Percentiles rank a stretch among this genome's conserved stretches.
phyloP scores from a whole-genome alignment of 2,329 filamentous ascomycete species.

The Ophiosphaerella narmari region DNA sequence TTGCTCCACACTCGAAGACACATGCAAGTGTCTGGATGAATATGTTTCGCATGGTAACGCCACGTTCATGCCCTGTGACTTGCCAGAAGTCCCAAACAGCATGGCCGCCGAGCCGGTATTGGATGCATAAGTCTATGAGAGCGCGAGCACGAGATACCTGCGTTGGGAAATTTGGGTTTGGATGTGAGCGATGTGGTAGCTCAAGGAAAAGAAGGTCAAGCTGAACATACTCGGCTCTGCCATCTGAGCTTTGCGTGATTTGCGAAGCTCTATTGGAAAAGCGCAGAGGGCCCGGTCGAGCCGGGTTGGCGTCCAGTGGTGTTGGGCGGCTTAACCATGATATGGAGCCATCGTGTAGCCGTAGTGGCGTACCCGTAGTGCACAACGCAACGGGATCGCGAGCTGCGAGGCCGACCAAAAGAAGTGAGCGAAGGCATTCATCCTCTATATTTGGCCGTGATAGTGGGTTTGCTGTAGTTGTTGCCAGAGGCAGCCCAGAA shows the following conservation, averaged over 20 bases:
- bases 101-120: conserved; percentile 25
- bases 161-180: conserved; percentile 32
- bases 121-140: conserved; percentile 43
- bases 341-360: conserved; percentile 38
- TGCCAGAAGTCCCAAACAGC: conserved; percentile 36
- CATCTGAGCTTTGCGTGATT: conserved; percentile 37
- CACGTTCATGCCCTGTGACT: conserved; percentile 36
- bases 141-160: conserved; percentile 38
- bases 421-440: conserved; percentile 49
- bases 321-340: conserved; percentile 42
- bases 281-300: conserved; percentile 10
- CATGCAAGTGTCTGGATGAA: conserved; percentile 50
- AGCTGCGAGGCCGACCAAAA: conserved; percentile 48
- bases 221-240: conserved; percentile 46
- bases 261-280: conserved; percentile 15
- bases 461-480: conserved; percentile 35
- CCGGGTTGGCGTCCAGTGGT: conserved; percentile 23
- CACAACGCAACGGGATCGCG: conserved; percentile 49
- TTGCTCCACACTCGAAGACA: conserved; percentile 46
- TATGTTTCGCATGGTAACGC: conserved; percentile 46
- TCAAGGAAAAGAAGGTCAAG: conserved; percentile 49
- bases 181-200: conserved; percentile 32
- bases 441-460: conserved; percentile 42
- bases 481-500: conserved; percentile 45
- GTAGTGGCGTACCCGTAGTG: conserved; percentile 38